phyloP scores from a whole-genome alignment of 495 filamentous ascomycete species.

The Aspergillus bridgeri region DNA sequence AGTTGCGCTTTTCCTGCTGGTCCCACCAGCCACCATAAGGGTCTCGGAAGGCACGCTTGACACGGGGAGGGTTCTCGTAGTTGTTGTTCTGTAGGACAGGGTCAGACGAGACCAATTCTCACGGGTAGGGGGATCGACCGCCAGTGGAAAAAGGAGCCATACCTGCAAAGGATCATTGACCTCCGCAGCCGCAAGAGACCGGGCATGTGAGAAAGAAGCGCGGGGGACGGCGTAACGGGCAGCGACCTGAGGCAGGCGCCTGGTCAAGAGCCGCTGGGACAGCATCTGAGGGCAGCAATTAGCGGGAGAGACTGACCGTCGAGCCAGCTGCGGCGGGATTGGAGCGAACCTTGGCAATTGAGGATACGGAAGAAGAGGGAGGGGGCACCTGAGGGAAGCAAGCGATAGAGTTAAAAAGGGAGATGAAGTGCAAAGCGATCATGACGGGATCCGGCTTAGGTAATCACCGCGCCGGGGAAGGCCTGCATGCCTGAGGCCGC shows the following conservation, averaged over 20 bases:
- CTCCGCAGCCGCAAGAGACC: constrained; percentile 52
- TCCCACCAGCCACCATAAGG: constrained; percentile 97
- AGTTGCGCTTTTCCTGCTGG: constrained; percentile 93
- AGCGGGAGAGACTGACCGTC: constrained; percentile 17
- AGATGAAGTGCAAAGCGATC: constrained; percentile 25
- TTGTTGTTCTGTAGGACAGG: constrained; percentile 68
- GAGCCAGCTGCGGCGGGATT: neutral
- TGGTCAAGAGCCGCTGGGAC: constrained; percentile 54
- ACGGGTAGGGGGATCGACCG: neutral
- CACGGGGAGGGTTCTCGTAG: constrained; percentile 80
- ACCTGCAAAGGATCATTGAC: constrained; percentile 78
- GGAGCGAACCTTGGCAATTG: constrained; percentile 30
- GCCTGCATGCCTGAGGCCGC: constrained; percentile 13
- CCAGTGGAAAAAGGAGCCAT: constrained; percentile 17
- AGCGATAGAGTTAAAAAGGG: constrained; percentile 19
- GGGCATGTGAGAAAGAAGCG: constrained; percentile 51
- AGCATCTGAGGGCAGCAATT: constrained; percentile 54
- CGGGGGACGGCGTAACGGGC: constrained; percentile 50
- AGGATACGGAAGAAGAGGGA: constrained; percentile 25
- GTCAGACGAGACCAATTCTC: constrained; percentile 15
- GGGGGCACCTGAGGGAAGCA: constrained; percentile 14
- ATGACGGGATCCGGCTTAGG: constrained; percentile 27
- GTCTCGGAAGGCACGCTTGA: constrained; percentile 87
- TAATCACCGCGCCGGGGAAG: constrained; percentile 30
- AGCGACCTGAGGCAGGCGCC: constrained; percentile 45